These are phyloP conservation scores for Leccinum ponderosum DNA, from an alignment of 1,284 basidiomycete species.

Conservation along the genomic window DNA sequence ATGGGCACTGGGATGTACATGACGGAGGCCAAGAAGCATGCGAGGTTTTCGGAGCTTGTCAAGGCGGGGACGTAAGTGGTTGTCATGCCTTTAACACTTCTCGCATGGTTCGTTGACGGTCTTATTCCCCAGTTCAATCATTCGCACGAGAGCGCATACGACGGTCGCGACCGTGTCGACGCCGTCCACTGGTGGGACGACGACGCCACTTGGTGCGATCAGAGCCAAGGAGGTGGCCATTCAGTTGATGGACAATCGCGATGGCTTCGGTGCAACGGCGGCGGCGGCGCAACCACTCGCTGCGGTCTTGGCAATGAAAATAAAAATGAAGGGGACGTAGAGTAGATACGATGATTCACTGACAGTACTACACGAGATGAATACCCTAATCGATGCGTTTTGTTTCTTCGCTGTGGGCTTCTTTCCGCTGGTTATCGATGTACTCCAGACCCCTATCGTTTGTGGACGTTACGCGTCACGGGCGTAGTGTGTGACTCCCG, in stretches of 20 bases:
- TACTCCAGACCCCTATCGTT: no score
- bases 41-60: slow-evolving; percentile 44
- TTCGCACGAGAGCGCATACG: slow-evolving; percentile 35
- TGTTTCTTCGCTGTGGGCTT: no score
- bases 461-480: no score
- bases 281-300: background rate
- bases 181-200: slow-evolving; percentile 17
- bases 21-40: slow-evolving; percentile 44
- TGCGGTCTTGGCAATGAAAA: background rate
- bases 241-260: slow-evolving; percentile 15
- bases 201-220: slow-evolving; percentile 19
- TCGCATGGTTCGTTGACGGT: slow-evolving; percentile 6
- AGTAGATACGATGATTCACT: slow-evolving; percentile 5
- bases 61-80: slow-evolving; percentile 44
- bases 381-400: background rate
- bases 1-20: slow-evolving; percentile 46
- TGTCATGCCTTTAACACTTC: slow-evolving; percentile 10
- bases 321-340: background rate
- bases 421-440: no score
- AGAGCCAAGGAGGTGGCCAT: slow-evolving; percentile 29
- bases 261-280: background rate
- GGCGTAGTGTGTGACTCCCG: no score
- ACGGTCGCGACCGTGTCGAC: slow-evolving; percentile 24
- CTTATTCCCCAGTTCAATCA: slow-evolving; percentile 17
- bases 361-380: background rate